Percentiles rank a stretch among this genome's conserved stretches.
Conservation (phyloP, 2,329 filamentous ascomycete genomes). For the Aspergillus floridensis region DNA sequence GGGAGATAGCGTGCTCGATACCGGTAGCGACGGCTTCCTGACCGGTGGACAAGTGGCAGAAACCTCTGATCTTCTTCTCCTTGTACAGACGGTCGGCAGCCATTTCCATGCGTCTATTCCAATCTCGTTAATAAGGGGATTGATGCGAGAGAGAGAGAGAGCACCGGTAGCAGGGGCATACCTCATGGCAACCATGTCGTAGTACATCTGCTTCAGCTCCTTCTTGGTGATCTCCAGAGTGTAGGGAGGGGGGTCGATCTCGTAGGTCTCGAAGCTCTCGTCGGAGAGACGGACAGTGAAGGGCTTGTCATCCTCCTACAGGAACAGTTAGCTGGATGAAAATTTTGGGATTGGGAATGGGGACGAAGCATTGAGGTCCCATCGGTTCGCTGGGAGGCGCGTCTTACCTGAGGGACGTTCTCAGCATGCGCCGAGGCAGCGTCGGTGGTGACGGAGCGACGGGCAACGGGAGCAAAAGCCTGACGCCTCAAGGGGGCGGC, state of each 20-base stretch:
- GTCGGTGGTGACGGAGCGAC: slow-evolving; percentile 87
- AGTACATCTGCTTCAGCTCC: slow-evolving; percentile 98
- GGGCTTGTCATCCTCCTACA: slow-evolving; percentile 84
- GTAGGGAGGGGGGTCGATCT: slow-evolving; percentile 94
- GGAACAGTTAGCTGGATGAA: slow-evolving; percentile 21
- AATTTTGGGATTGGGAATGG: background rate
- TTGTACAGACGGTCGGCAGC: slow-evolving; percentile 98
- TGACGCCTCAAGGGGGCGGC: slow-evolving; percentile 55
- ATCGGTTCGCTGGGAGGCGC: slow-evolving; percentile 6
- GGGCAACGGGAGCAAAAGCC: slow-evolving; percentile 48
- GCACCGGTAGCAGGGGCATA: slow-evolving; percentile 51
- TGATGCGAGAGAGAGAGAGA: background rate
- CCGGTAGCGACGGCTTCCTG: slow-evolving; percentile 97
- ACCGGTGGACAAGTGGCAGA: slow-evolving; percentile 97
- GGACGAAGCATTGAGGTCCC: slow-evolving; percentile 1
- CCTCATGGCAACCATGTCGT: slow-evolving; percentile 93
- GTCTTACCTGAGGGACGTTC: slow-evolving; percentile 66
- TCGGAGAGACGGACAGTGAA: slow-evolving; percentile 92
- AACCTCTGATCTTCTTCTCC: slow-evolving; percentile 99
- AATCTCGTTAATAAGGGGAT: background rate
- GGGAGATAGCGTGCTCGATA: slow-evolving; percentile 93
- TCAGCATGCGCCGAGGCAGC: slow-evolving; percentile 88
- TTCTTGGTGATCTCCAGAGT: slow-evolving; percentile 92
- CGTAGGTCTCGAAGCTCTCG: slow-evolving; percentile 99
- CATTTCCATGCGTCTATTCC: slow-evolving; percentile 93